Base-by-base conservation (phyloP, 768 basidiomycete species). In the Russula ochroleuca region DNA sequence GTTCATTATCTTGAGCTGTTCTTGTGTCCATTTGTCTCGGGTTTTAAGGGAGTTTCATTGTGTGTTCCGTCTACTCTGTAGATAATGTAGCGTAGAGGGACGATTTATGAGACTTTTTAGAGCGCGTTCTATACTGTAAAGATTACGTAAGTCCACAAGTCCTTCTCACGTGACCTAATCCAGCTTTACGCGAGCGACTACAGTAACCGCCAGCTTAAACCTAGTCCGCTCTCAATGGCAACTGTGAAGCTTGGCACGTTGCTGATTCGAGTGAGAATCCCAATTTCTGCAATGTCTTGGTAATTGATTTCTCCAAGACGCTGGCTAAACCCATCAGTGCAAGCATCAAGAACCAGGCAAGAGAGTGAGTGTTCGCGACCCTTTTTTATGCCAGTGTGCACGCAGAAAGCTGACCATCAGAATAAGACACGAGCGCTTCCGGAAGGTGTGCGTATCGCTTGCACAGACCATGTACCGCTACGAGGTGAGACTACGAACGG, bases 391-490 rank as follows among this genome's bases (percentile, higher is more conserved):
- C 23, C 19, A 35, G 33, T 25, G 37, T 59, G 23, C 48, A 40
- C 25, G 51, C 28, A 48, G 13, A 40, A 33, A n/a, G 21, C n/a
- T 50, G 49, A 55, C 40, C 40, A 25, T 10, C 19, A 5, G 57
- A 40, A 33, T 17, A 17, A 88, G 91, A 73, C 90, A 92, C 74
- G 85, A 86, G 48, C 77, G 79, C 15, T 93, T 93, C 71, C 85
- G 89, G 45, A 73, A 74, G 19, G 67, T 92, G 54, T 93, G 91
- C 68, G 81, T 92, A 31, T 77, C 78, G 60, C 82, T 92, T 64
- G 90, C 90, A 5, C 91, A 94, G 74, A 74, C 76, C 67, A 84
- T 92, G 81, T 87, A 93, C 74, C 84, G 86, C 47, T 78, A 82
- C 37, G 91, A 94, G 72, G 78, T 86, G 9, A 80, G 81, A 68